A percentile compares a stretch with the other conserved stretches of the same genome.
phyloP scores from a whole-genome alignment of 2,329 filamentous ascomycete species.

The Hypoxylon sp. region DNA sequence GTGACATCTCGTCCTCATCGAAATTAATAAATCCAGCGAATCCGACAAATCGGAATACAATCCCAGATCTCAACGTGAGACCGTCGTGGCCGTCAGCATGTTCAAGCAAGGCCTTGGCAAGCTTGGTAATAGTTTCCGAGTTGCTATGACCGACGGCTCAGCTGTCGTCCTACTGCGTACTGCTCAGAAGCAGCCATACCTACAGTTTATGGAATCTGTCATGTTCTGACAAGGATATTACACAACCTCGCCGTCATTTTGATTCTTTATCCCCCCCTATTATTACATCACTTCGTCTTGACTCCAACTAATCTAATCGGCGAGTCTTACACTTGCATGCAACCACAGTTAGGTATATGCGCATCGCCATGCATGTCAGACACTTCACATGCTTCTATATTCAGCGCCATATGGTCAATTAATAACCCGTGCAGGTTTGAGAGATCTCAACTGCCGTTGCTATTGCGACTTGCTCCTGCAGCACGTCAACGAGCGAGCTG shows the following conservation, averaged over 20 bases:
- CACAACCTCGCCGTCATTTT: conserved; percentile 34
- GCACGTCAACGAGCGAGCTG: conserved; percentile 8
- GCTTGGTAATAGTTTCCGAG: conserved; percentile 36
- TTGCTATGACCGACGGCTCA: conserved; percentile 30
- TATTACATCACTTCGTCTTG: conserved; percentile 44
- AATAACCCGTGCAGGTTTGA: conserved; percentile 33
- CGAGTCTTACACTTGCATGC: conserved; percentile 29
- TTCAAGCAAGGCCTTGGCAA: conserved; percentile 30
- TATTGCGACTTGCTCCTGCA: conserved; percentile 16
- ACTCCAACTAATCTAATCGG: conserved; percentile 41
- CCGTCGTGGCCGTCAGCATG: conserved; percentile 27
- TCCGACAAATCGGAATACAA: conserved; percentile 34
- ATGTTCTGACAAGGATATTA: conserved; percentile 27
- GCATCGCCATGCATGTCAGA: conserved; percentile 35
- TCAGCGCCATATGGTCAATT: conserved; percentile 25
- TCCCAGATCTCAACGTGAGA: conserved; percentile 26
- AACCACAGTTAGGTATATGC: conserved; percentile 17
- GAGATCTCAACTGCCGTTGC: conserved; percentile 38
- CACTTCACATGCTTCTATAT: conserved; percentile 42
- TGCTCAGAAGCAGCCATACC: conserved; percentile 14
- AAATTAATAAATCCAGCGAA: conserved; percentile 14
- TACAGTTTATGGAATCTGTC: conserved; percentile 21
- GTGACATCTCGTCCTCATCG: conserved; percentile 27
- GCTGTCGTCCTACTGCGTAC: conserved; percentile 20
- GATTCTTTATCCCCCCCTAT: conserved; percentile 15